Base-by-base conservation (phyloP, 345 rosid genomes). In the Lepidium africanum region DNA sequence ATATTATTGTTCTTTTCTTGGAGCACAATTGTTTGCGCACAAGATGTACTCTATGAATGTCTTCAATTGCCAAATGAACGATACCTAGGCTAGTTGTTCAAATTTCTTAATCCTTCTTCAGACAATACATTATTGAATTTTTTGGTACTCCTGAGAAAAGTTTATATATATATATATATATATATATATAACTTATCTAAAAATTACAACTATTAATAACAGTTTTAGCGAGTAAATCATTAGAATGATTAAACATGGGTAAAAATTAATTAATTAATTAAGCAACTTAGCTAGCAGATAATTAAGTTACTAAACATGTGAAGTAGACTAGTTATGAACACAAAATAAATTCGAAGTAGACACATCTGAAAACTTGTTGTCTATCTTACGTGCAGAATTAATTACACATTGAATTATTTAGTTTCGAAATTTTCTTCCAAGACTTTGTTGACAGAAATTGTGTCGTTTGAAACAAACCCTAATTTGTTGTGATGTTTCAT, bases 1-100 rank as follows among this genome's bases (percentile, higher is more conserved):
- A 10, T 21, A 9, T 30, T 54, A 43, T 30, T 73, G 43, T 65
- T 73, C 72, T 65, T 73, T 73, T 73, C 72, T 50, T 73, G 55
- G 30, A 73, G 40, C 61, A 65, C 58, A 65, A 49, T 32, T 65
- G 41, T 65, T 73, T 49, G 41, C 21, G 21, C 16, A 23, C 38
- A 58, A 50, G 46, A 65, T 65, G n/a, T n/a, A 67, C 39, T 30
- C 45, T 45, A 13, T 7, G 30, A 55, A 54, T 54, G 76, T 63
- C 42, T 55, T 45, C 10, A 23, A 14, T 53, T 43, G 27, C 40
- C 32, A 38, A 7, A 36, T 58, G 36, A 59, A n/a, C n/a, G n/a
- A n/a, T n/a, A n/a, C n/a, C n/a, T n/a, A n/a, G n/a, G n/a, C n/a
- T n/a, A n/a, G n/a, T n/a, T n/a, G n/a, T n/a, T n/a, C n/a, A n/a